These are phyloP conservation scores for Populus euphratica DNA, from an alignment of 345 rosid species.

Conservation along the genomic window DNA sequence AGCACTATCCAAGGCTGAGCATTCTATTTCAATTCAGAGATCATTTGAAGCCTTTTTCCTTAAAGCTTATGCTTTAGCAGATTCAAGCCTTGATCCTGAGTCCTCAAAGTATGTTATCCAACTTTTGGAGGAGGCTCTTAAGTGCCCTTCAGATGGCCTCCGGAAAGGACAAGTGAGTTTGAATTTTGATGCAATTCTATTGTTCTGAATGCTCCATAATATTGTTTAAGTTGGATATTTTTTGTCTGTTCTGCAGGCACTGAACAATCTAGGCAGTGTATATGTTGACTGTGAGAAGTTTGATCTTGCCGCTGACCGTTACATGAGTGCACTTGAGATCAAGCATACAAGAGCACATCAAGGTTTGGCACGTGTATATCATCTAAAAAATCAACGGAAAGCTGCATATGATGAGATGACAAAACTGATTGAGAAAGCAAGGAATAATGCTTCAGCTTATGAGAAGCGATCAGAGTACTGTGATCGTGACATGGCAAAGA, in stretches of 20 bases:
- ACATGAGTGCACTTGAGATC: constrained; percentile 80
- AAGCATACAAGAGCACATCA: constrained; percentile 98
- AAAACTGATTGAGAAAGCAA: constrained; percentile 82
- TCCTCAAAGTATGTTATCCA: constrained; percentile 65
- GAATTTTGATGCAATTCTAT: not conserved
- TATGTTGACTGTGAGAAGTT: constrained; percentile 84
- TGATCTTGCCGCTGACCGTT: constrained; percentile 86
- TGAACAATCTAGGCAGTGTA: constrained; percentile 83
- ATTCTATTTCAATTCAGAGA: constrained; percentile 76
- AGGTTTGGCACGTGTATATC: constrained; percentile 87
- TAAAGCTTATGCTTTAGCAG: constrained; percentile 87
- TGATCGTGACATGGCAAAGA: constrained; percentile 87
- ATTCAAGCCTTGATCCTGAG: constrained; percentile 58
- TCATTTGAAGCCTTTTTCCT: constrained; percentile 98
- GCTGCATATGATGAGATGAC: constrained; percentile 97
- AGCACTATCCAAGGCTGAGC: constrained; percentile 90
- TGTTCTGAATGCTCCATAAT: not conserved
- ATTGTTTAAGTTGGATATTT: not conserved
- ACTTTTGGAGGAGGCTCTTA: constrained; percentile 87
- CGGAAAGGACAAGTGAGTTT: constrained; percentile 89
- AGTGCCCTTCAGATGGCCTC: constrained; percentile 97
- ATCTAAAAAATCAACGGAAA: constrained; percentile 75
- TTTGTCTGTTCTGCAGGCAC: constrained; percentile 53
- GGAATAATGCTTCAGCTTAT: constrained; percentile 82
- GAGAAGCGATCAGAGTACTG: constrained; percentile 98